Conservation (phyloP, 208 protist genomes). For the Trypanosoma conorhini region DNA sequence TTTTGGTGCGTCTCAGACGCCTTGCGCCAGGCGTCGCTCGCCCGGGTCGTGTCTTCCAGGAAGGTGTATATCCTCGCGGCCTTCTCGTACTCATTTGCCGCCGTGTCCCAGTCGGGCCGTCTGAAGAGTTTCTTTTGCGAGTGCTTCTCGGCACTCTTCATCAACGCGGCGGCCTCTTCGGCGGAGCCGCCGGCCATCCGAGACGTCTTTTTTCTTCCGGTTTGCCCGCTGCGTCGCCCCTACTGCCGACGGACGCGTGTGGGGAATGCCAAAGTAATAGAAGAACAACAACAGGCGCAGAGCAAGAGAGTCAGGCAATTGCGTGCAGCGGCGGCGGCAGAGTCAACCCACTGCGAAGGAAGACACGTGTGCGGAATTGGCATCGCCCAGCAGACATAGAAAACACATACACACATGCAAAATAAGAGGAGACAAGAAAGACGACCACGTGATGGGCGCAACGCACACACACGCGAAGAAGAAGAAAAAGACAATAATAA, state of each 20-base stretch:
- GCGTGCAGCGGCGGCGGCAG: not conserved
- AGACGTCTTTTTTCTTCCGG: not conserved
- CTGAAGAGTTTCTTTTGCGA: slow-evolving; percentile 51
- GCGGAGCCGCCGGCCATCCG: not conserved
- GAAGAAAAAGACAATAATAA: slow-evolving; percentile 14
- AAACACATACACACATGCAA: not conserved
- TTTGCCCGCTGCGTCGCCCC: not conserved
- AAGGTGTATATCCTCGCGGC: slow-evolving; percentile 71
- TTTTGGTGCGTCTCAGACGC: slow-evolving; percentile 52
- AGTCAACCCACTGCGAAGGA: not conserved
- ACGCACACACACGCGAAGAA: slow-evolving; percentile 3
- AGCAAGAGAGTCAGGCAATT: not conserved
- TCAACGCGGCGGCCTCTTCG: slow-evolving; percentile 53
- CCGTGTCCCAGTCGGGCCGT: slow-evolving; percentile 54
- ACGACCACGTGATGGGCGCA: not conserved
- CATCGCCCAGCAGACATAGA: not conserved
- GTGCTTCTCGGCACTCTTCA: slow-evolving; percentile 58
- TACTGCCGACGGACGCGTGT: not conserved
- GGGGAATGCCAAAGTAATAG: too few species aligned
- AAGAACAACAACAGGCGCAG: not conserved
- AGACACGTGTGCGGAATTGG: not conserved
- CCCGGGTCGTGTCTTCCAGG: slow-evolving; percentile 37
- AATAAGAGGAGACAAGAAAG: not conserved
- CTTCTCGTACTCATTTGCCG: slow-evolving; percentile 67
- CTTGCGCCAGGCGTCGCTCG: slow-evolving; percentile 39